Percentiles rank a stretch among this genome's conserved stretches.
Evolutionary conservation across 2,329 filamentous ascomycete genomes (phyloP).

Genomic region (Verticillium zaregamsianum): DNA sequence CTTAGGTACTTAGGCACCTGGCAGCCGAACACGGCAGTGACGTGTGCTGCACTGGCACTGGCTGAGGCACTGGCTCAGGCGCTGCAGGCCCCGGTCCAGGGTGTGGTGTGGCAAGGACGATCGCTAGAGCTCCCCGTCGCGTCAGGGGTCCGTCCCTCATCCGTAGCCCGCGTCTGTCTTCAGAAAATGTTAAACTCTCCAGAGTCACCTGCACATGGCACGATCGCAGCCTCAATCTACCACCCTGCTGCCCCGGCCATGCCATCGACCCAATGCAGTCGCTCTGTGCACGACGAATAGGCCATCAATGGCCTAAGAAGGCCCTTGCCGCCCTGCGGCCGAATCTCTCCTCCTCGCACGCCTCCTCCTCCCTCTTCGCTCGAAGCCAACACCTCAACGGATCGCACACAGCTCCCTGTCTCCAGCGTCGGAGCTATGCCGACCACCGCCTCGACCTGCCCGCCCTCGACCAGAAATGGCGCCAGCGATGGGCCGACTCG

Average conservation of each 20-base stretch:
- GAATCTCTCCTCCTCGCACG: neutral
- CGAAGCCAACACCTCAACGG: neutral
- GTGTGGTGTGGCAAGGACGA: neutral
- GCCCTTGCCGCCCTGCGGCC: conserved; percentile 2
- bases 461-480: conserved; percentile 50
- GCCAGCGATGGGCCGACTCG: conserved; percentile 34
- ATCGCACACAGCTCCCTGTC: neutral
- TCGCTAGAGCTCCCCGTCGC: neutral
- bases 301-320: conserved; percentile 12
- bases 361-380: neutral
- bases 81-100: neutral
- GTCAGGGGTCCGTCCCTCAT: neutral
- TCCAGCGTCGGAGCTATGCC: conserved; percentile 29
- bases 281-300: conserved; percentile 19
- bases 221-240: neutral
- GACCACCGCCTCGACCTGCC: conserved; percentile 37
- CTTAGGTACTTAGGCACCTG: no score
- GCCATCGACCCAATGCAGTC: conserved; percentile 21
- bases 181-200: no score
- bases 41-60: neutral
- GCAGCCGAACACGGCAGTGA: neutral
- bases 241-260: conserved; percentile 9
- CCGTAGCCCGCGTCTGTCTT: no score
- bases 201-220: neutral
- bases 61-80: neutral